Conservation (phyloP, 768 basidiomycete genomes). For the Collybiopsis luxurians region DNA sequence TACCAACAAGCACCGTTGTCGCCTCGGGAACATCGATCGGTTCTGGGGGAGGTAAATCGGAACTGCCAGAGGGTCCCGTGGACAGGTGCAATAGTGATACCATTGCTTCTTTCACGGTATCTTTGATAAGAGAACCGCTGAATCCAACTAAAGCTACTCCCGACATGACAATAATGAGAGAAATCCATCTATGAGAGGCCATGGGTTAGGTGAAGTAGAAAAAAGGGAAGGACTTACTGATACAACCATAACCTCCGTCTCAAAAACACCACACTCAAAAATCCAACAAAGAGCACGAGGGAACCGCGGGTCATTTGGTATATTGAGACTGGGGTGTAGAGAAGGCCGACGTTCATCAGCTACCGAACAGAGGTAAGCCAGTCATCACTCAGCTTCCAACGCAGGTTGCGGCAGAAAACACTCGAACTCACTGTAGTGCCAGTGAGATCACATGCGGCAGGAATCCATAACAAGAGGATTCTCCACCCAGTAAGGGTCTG, state of each 20-base stretch:
- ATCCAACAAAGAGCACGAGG: conserved; percentile 90
- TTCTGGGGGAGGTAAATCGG: conserved; percentile 37
- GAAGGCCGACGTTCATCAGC: conserved; percentile 94
- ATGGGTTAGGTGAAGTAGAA: conserved; percentile 7
- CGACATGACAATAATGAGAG: conserved; percentile 83
- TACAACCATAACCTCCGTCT: conserved; percentile 82
- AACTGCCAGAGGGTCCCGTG: conserved; percentile 17
- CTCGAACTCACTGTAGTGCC: conserved; percentile 73
- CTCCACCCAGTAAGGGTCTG: conserved; percentile 63
- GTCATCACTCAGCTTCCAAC: neutral
- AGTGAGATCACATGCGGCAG: conserved; percentile 86
- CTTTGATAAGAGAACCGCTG: conserved; percentile 85
- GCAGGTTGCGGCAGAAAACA: no score
- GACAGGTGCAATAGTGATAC: conserved; percentile 22
- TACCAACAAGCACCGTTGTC: conserved; percentile 74
- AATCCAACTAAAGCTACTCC: conserved; percentile 86
- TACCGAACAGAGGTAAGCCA: conserved; percentile 17
- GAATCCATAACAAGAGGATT: conserved; percentile 79
- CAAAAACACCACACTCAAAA: conserved; percentile 90
- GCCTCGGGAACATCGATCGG: conserved; percentile 57
- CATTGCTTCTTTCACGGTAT: conserved; percentile 52
- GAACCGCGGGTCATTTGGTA: conserved; percentile 97
- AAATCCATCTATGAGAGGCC: conserved; percentile 67
- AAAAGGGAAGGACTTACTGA: conserved; percentile 51
- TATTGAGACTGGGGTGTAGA: conserved; percentile 95